Conservation (phyloP, 805 yeast genomes). For the Scheffersomyces lignosus region DNA sequence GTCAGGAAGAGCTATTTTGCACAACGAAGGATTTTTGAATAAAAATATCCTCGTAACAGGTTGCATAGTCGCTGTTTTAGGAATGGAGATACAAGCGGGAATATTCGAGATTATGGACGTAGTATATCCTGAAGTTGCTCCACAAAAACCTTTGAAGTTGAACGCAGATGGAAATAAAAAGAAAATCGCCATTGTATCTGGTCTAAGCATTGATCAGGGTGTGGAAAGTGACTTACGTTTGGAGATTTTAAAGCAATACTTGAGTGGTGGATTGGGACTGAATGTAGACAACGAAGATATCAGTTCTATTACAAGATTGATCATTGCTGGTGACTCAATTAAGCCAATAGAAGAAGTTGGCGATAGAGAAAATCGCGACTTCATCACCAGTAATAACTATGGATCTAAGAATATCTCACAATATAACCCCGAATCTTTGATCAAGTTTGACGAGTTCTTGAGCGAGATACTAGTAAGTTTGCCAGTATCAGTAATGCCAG, state of each 20-base stretch:
- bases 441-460: conserved; percentile 60
- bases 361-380: conserved; percentile 23
- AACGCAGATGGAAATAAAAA: conserved; percentile 32
- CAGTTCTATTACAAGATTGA: conserved; percentile 45
- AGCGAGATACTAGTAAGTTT: conserved; percentile 55
- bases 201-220: conserved; percentile 57
- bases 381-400: conserved; percentile 41
- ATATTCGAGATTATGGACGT: conserved; percentile 81
- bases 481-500: conserved; percentile 82
- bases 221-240: conserved; percentile 44
- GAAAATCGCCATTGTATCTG: conserved; percentile 75
- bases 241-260: conserved; percentile 64
- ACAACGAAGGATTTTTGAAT: conserved; percentile 57
- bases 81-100: conserved; percentile 83
- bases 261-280: conserved; percentile 67
- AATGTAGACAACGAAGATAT: conserved; percentile 22
- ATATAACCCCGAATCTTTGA: conserved; percentile 48
- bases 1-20: conserved; percentile 78
- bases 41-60: conserved; percentile 78
- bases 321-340: conserved; percentile 76
- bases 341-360: conserved; percentile 24
- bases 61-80: conserved; percentile 79
- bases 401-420: conserved; percentile 56
- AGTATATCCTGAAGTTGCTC: conserved; percentile 64
- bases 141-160: conserved; percentile 44